phyloP scores from a whole-genome alignment of 805 yeast species.

The Hanseniaspora pseudoguilliermondii region DNA sequence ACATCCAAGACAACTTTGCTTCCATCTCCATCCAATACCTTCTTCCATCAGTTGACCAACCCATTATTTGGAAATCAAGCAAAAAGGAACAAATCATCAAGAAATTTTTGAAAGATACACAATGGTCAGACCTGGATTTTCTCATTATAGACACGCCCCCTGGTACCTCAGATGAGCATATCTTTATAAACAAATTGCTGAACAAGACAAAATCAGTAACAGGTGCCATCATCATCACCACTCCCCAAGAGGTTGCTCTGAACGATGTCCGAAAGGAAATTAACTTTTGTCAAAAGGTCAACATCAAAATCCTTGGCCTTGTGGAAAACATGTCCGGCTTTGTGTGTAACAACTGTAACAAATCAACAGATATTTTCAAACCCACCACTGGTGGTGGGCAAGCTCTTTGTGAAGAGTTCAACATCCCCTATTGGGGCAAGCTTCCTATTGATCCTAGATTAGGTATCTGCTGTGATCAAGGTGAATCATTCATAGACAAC shows the following conservation, averaged over 20 bases:
- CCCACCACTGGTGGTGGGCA: slow-evolving; percentile 97
- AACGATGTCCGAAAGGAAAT: slow-evolving; percentile 92
- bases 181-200: slow-evolving; percentile 75
- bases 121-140: slow-evolving; percentile 85
- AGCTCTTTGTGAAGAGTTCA: slow-evolving; percentile 65
- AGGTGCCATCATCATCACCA: slow-evolving; percentile 89
- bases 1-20: slow-evolving; percentile 87
- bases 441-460: slow-evolving; percentile 95
- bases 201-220: slow-evolving; percentile 74
- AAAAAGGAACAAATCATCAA: slow-evolving; percentile 88
- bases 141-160: slow-evolving; percentile 94
- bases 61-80: slow-evolving; percentile 95
- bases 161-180: slow-evolving; percentile 95
- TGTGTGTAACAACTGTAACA: slow-evolving; percentile 89
- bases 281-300: slow-evolving; percentile 86
- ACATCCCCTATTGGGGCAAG: slow-evolving; percentile 69
- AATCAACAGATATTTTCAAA: slow-evolving; percentile 77
- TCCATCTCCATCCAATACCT: slow-evolving; percentile 90
- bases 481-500: slow-evolving; percentile 68
- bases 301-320: slow-evolving; percentile 69
- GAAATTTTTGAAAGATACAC: slow-evolving; percentile 85
- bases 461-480: slow-evolving; percentile 77
- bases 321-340: slow-evolving; percentile 98
- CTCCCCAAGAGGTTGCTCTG: slow-evolving; percentile 95
- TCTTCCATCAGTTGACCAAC: slow-evolving; percentile 87